Evolutionary conservation across 495 filamentous ascomycete species (phyloP).

Genomic region (Podospora conica): DNA sequence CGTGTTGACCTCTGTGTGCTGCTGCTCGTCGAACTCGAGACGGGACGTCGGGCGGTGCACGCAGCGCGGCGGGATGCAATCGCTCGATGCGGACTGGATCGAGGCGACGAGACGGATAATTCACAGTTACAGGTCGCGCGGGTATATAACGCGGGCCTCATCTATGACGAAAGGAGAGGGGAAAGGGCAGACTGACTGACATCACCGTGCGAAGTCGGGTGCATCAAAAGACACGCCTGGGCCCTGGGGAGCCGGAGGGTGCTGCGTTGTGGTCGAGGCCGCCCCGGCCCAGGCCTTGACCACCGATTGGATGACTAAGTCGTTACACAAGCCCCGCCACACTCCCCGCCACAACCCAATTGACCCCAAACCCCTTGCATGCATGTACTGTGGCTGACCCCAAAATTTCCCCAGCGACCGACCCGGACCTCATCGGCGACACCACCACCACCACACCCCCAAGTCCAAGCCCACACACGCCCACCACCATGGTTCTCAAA

Average conservation of each 20-base stretch:
- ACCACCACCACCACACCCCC: background rate
- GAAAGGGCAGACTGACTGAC: slow-evolving; percentile 13
- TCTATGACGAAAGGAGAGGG: background rate
- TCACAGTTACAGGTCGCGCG: too few relatives aligned
- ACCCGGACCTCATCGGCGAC: background rate
- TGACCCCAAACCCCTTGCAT: background rate
- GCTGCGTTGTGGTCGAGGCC: background rate
- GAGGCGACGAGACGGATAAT: background rate
- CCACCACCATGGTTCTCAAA: slow-evolving; percentile 72
- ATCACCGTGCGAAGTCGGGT: slow-evolving; percentile 13
- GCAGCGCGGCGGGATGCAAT: too few relatives aligned
- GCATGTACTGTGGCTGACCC: background rate
- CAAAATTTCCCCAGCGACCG: background rate
- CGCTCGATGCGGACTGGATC: background rate
- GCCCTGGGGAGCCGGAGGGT: background rate
- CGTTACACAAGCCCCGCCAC: too few relatives aligned
- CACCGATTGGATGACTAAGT: slow-evolving; percentile 3
- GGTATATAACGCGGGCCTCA: background rate
- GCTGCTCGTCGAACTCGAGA: background rate
- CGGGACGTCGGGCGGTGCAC: background rate
- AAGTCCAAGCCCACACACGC: background rate
- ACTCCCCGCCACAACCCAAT: background rate
- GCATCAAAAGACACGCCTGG: background rate
- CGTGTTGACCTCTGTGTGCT: background rate
- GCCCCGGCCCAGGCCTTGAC: background rate